Evolutionary conservation across 2,329 filamentous ascomycete species (phyloP).

Genomic region (Scedosporium dehoogii): DNA sequence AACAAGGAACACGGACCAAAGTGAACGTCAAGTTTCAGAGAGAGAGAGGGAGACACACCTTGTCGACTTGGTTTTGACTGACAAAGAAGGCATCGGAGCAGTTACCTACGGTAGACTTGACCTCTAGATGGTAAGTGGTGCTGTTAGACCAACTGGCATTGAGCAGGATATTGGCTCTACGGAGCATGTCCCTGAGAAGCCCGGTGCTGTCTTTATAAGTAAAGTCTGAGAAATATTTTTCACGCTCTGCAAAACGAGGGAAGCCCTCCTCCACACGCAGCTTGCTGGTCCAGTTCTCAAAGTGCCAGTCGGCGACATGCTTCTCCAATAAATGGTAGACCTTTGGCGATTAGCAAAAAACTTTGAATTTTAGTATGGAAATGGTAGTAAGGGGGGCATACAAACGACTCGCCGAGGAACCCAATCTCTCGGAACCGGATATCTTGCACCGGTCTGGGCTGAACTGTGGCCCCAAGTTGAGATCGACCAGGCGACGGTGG

Average conservation of each 20-base stretch:
- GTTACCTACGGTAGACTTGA: slow-evolving; percentile 4
- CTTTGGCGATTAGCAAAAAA: not conserved
- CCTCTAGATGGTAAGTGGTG: slow-evolving; percentile 9
- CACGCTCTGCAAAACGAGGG: slow-evolving; percentile 1
- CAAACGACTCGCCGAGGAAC: no score
- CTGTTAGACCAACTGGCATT: slow-evolving; percentile 1
- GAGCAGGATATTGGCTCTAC: not conserved
- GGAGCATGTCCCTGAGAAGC: not conserved
- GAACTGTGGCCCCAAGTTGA: no score
- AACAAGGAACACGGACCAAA: not conserved
- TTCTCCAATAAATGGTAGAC: slow-evolving; percentile 5
- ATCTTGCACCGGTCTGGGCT: no score
- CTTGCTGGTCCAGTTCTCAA: slow-evolving; percentile 9
- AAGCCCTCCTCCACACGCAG: slow-evolving; percentile 6
- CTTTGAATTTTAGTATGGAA: no score
- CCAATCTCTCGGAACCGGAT: no score
- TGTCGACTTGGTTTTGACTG: slow-evolving; percentile 7
- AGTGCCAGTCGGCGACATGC: slow-evolving; percentile 5
- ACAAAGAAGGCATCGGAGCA: slow-evolving; percentile 5
- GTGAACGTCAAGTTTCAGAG: slow-evolving; percentile 1
- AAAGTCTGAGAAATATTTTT: slow-evolving; percentile 7
- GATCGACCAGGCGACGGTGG: no score
- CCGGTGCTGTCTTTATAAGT: slow-evolving; percentile 5
- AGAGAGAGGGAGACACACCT: no score
- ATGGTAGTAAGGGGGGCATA: no score